These are phyloP conservation scores for Termitomyces sp. DNA, from an alignment of 768 basidiomycete species.

Conservation along the genomic window DNA sequence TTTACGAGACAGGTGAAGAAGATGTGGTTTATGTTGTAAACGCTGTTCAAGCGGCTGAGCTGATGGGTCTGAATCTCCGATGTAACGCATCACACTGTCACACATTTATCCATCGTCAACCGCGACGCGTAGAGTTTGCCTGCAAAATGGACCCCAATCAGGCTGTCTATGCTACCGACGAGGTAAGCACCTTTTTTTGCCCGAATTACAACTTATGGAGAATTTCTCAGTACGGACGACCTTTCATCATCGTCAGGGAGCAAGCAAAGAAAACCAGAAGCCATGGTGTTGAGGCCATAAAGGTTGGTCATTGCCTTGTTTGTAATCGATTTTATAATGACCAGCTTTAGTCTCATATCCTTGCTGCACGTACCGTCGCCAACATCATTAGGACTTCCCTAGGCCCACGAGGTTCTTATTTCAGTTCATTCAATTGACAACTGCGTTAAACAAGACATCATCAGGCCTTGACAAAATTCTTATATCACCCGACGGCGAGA, in stretches of 20 bases:
- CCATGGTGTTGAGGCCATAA: conserved; percentile 94
- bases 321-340: conserved; percentile 7
- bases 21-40: conserved; percentile 23
- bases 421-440: conserved; percentile 4
- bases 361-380: conserved; percentile 89
- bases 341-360: conserved; percentile 73
- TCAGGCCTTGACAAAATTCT: conserved; percentile 92
- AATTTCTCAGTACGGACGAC: conserved; percentile 71
- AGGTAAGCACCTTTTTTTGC: conserved; percentile 36
- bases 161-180: conserved; percentile 83
- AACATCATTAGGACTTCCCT: conserved; percentile 94
- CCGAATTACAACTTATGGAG: conserved; percentile 11
- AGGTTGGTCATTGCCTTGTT: conserved; percentile 40
- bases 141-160: conserved; percentile 37
- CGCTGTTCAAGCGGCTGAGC: conserved; percentile 22
- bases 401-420: conserved; percentile 80
- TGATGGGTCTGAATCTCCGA: conserved; percentile 23
- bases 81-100: conserved; percentile 26
- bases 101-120: conserved; percentile 22
- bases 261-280: conserved; percentile 88
- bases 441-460: not conserved
- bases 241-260: conserved; percentile 96
- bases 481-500: conserved; percentile 95
- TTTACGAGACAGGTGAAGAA: conserved; percentile 21
- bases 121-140: conserved; percentile 25